Evolutionary conservation across 495 filamentous ascomycete species (phyloP).

Genomic region (Talaromyces borbonicus): DNA sequence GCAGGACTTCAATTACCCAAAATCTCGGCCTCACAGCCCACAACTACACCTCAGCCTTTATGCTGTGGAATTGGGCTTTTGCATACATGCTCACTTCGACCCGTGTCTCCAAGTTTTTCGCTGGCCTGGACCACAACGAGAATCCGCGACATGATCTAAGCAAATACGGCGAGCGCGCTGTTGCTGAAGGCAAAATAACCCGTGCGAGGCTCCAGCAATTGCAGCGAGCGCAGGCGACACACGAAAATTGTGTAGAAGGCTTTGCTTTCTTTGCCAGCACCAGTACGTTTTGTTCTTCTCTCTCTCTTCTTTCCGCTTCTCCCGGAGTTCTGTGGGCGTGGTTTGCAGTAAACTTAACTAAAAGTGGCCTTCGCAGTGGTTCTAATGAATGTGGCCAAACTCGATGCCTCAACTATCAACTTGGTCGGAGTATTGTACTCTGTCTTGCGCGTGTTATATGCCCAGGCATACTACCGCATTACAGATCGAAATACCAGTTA

Average conservation of each 20-base stretch:
- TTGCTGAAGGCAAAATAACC: slow-evolving; percentile 39
- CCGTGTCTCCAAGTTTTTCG: slow-evolving; percentile 30
- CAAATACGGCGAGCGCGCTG: slow-evolving; percentile 36
- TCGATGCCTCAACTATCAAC: slow-evolving; percentile 31
- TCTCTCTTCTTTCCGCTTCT: neutral
- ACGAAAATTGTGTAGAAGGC: slow-evolving; percentile 39
- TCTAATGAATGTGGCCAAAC: slow-evolving; percentile 21
- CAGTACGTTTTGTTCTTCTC: slow-evolving; percentile 15
- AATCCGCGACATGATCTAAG: slow-evolving; percentile 35
- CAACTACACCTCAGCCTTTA: slow-evolving; percentile 29
- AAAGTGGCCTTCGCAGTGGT: slow-evolving; percentile 15
- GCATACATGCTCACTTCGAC: slow-evolving; percentile 36
- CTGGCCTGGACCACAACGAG: slow-evolving; percentile 40
- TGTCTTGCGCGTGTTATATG: slow-evolving; percentile 30
- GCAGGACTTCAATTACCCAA: slow-evolving; percentile 11
- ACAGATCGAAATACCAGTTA: slow-evolving; percentile 24
- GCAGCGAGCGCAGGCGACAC: slow-evolving; percentile 36
- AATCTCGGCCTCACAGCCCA: slow-evolving; percentile 19
- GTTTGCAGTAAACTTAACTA: neutral
- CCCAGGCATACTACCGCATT: slow-evolving; percentile 28
- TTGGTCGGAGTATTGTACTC: slow-evolving; percentile 34
- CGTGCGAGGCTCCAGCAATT: slow-evolving; percentile 33
- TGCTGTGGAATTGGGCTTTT: slow-evolving; percentile 37
- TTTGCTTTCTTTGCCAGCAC: slow-evolving; percentile 36
- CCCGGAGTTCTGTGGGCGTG: slow-evolving; percentile 2